Base-by-base conservation (phyloP, 805 yeast genomes). In the Sugiyamaella smithiae region DNA sequence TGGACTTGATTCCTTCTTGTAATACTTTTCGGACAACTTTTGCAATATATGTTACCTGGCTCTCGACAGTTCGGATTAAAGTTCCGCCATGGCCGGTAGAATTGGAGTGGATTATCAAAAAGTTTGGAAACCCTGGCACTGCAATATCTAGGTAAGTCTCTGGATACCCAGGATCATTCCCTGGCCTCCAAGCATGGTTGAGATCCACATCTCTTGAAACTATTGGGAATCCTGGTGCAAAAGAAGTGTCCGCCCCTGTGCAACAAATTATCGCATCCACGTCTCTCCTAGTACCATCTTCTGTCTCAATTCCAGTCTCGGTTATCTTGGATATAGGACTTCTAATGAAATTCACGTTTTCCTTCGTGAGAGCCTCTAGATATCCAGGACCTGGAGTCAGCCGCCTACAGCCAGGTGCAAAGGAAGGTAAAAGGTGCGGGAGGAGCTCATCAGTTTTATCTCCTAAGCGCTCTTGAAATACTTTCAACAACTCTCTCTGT, bases 281-380 rank as follows among this genome's bases (percentile, higher is more conserved):
- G 17, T 45, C 51, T 14, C 29, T 20, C 1, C 65, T 67, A 12
- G 65, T 61, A 24, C 63, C 60, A 17, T 59, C 62, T 1, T 19
- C 29, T 14, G 51, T 57, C 12, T 52, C 54, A 7, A 58, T 49
- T 5, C 49, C 53, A 17, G 20, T 43, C 23, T 47, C 50, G 12
- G 63, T 57, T 33, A 60, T 28, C 19, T 46, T 43, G 17, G 36
- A 25, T 20, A 60, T 49, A 2, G 54, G 52, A 2, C 43, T 45
- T 6, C 45, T 28, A 9, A 52, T 51, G 28, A 46, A 37, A 3
- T 50, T 50, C 4, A 60, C 64, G 37, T 59, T 60, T 6, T 53
- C 54, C 9, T 52, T 41, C 5, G 48, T 41, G 14, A 57, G 42
- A 22, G 56, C 40, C 32, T 57, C 59, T 22, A 56, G 45, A 46